Conservation (phyloP, 768 basidiomycete genomes). For the Cyclocybe aegerita region DNA sequence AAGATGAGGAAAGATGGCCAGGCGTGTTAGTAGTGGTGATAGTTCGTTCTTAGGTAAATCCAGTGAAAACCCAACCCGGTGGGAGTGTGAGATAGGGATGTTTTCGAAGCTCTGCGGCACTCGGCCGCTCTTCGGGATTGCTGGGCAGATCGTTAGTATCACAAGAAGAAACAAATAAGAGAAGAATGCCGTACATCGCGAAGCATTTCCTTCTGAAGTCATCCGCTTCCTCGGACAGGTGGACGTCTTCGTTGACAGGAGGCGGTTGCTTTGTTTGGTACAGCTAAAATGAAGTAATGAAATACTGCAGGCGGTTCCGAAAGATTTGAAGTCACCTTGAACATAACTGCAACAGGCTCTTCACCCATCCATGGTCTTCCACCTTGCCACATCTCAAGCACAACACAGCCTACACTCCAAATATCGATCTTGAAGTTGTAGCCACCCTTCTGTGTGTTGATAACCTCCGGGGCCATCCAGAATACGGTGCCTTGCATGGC, state of each 20-base stretch:
- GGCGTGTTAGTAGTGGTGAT: conserved; percentile 24
- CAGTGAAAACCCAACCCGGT: conserved; percentile 73
- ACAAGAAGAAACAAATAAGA: neutral
- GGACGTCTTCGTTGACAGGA: conserved; percentile 83
- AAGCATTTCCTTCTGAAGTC: conserved; percentile 91
- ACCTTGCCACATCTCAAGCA: conserved; percentile 99
- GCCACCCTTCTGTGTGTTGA: conserved; percentile 82
- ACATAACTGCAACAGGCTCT: conserved; percentile 90
- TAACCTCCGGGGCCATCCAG: conserved; percentile 99
- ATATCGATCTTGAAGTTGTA: conserved; percentile 98
- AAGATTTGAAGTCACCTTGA: conserved; percentile 62
- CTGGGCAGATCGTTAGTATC: conserved; percentile 34
- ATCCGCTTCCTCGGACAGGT: conserved; percentile 70
- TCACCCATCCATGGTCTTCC: conserved; percentile 91
- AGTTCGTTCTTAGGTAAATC: conserved; percentile 46
- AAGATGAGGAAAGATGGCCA: conserved; percentile 10
- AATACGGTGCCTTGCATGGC: conserved; percentile 98
- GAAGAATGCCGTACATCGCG: conserved; percentile 61
- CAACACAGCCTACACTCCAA: conserved; percentile 98
- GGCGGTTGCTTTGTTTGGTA: conserved; percentile 85
- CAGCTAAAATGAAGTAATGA: conserved; percentile 45
- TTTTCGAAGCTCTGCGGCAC: conserved; percentile 71
- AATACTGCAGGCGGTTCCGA: neutral
- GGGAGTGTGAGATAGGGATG: conserved; percentile 79
- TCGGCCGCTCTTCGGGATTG: conserved; percentile 82